phyloP scores from a whole-genome alignment of 176 grass and related monocot species.

The Phoenix dactylifera region DNA sequence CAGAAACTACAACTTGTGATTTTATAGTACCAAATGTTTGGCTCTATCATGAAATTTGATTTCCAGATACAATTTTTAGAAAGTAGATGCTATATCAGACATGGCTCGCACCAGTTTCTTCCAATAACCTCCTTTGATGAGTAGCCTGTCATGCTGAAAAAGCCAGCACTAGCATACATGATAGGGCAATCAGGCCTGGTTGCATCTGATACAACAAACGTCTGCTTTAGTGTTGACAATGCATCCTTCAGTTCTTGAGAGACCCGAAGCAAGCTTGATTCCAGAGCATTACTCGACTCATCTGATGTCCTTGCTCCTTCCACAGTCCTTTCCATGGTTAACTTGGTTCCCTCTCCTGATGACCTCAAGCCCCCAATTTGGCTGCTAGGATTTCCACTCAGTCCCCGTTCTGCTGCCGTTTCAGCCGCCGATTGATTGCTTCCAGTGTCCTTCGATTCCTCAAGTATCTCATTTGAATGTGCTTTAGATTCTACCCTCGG shows the following conservation, averaged over 20 bases:
- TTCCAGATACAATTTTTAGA: background rate
- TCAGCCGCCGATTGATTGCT: background rate
- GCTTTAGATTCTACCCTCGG: constrained; percentile 9
- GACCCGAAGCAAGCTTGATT: constrained; percentile 19
- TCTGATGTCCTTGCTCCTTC: constrained; percentile 5
- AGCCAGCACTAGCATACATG: constrained; percentile 43
- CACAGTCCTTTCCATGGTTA: constrained; percentile 21
- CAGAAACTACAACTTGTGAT: no score
- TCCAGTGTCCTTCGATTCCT: constrained; percentile 6
- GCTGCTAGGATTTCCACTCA: background rate
- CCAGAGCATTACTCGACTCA: constrained; percentile 25
- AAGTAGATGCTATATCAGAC: background rate
- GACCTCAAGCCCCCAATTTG: background rate
- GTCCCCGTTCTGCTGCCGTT: background rate
- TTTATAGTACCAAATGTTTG: no score
- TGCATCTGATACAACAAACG: constrained; percentile 49
- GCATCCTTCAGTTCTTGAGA: constrained; percentile 52
- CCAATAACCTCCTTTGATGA: constrained; percentile 41
- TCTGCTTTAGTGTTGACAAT: constrained; percentile 38
- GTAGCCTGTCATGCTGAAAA: constrained; percentile 50
- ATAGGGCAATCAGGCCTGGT: constrained; percentile 46
- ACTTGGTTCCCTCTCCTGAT: constrained; percentile 11
- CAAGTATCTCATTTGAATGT: constrained; percentile 24
- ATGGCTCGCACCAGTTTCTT: constrained; percentile 30
- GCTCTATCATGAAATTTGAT: background rate